Evolutionary conservation across 805 yeast genomes (phyloP).

Genomic region (Yarrowia sp.): DNA sequence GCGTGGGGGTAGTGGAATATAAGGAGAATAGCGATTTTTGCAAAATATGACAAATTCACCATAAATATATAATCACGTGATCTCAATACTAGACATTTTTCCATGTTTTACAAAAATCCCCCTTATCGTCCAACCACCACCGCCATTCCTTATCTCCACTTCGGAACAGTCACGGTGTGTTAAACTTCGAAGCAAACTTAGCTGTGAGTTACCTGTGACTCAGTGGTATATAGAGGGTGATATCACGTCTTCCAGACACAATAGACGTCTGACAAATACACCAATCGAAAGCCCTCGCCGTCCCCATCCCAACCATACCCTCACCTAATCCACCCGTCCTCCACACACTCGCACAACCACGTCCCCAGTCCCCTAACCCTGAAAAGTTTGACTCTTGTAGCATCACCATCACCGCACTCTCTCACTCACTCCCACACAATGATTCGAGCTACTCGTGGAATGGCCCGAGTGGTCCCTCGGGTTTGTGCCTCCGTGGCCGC

Average conservation of each 20-base stretch:
- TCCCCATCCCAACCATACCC: background rate
- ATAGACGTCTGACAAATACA: background rate
- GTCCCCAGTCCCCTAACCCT: background rate
- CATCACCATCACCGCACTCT: background rate
- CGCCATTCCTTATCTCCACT: constrained; percentile 22
- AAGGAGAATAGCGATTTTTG: too few species aligned
- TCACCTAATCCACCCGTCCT: too few species aligned
- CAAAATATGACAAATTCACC: too few species aligned
- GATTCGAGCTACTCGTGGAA: constrained; percentile 38
- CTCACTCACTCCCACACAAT: background rate
- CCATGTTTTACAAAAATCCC: too few species aligned
- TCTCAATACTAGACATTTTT: background rate
- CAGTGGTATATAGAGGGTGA: background rate
- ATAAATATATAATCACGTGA: background rate
- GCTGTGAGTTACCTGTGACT: constrained; percentile 16
- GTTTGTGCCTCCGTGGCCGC: constrained; percentile 26
- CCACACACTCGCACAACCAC: background rate
- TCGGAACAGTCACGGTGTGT: constrained; percentile 24
- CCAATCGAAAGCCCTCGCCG: background rate
- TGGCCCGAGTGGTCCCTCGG: constrained; percentile 38
- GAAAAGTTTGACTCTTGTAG: constrained; percentile 22
- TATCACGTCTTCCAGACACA: too few species aligned
- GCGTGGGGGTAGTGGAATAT: background rate
- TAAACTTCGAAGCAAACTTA: constrained; percentile 19
- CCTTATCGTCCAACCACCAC: background rate